Evolutionary conservation across 306 rosid genomes (phyloP).

Genomic region (Lupinus albus): DNA sequence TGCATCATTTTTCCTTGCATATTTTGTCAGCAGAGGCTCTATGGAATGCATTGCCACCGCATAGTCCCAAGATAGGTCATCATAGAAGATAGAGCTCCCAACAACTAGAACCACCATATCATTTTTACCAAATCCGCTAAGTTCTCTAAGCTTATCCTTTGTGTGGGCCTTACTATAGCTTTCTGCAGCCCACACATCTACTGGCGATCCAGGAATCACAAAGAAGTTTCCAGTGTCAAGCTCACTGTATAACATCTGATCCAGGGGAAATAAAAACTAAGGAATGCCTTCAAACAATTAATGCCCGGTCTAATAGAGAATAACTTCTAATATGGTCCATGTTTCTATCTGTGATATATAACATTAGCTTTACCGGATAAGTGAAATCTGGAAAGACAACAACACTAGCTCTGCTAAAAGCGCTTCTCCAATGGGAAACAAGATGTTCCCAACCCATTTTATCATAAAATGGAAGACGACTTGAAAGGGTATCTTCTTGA

Average conservation of each 20-base stretch:
- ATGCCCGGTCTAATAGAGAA: constrained; percentile 38
- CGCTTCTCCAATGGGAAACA: constrained; percentile 80
- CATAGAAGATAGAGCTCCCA: constrained; percentile 78
- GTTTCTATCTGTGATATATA: neutral
- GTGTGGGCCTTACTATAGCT: constrained; percentile 64
- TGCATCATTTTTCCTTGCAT: constrained; percentile 73
- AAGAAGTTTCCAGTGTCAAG: constrained; percentile 93
- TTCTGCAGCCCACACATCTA: constrained; percentile 84
- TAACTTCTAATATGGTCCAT: constrained; percentile 21
- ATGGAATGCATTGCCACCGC: constrained; percentile 92
- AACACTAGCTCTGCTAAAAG: constrained; percentile 75
- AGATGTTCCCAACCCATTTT: constrained; percentile 74
- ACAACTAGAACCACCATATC: constrained; percentile 82
- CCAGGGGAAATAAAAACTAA: constrained; percentile 44
- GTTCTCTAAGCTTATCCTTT: constrained; percentile 66
- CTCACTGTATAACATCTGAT: constrained; percentile 85
- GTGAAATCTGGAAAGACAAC: constrained; percentile 92
- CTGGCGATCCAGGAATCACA: constrained; percentile 94
- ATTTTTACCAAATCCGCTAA: constrained; percentile 57
- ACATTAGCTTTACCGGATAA: constrained; percentile 68
- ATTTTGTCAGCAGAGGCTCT: constrained; percentile 77
- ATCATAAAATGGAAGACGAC: constrained; percentile 73
- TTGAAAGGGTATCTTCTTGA: constrained; percentile 87
- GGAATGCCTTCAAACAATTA: constrained; percentile 40
- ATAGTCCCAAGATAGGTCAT: constrained; percentile 83